Evolutionary conservation across 2,329 filamentous ascomycete genomes (phyloP).

Genomic region (Diaporthe destruens): DNA sequence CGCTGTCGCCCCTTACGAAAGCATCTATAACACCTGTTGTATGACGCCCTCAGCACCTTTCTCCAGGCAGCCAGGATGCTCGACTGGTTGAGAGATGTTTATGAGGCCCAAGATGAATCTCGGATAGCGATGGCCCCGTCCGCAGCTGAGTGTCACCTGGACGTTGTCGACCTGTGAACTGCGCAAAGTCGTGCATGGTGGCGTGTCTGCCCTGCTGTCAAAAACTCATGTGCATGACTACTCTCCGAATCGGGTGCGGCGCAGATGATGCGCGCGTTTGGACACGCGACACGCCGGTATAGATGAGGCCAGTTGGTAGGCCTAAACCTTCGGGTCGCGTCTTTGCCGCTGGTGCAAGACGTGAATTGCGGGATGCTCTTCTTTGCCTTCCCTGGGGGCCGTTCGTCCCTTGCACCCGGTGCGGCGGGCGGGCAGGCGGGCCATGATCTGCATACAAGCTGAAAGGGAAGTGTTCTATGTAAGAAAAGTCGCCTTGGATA

Average conservation of each 20-base stretch:
- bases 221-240: background rate
- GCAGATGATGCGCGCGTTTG: background rate
- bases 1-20: background rate
- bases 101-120: background rate
- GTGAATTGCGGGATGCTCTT: background rate
- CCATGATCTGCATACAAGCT: constrained; percentile 1
- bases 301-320: background rate
- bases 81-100: constrained; percentile 5
- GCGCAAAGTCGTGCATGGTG: constrained; percentile 17
- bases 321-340: background rate
- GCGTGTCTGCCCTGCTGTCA: background rate
- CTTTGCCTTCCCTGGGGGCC: background rate
- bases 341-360: background rate
- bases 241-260: constrained; percentile 8
- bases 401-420: background rate
- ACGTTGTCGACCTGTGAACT: background rate
- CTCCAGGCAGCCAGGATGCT: background rate
- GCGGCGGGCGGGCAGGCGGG: background rate
- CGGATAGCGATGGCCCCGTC: background rate
- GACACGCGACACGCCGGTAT: background rate
- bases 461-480: constrained; percentile 1
- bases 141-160: background rate
- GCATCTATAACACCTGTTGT: constrained; percentile 5
- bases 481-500: background rate
- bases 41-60: background rate